phyloP scores from a whole-genome alignment of 495 filamentous ascomycete species.

The Aspergillus sclerotiicarbonarius region DNA sequence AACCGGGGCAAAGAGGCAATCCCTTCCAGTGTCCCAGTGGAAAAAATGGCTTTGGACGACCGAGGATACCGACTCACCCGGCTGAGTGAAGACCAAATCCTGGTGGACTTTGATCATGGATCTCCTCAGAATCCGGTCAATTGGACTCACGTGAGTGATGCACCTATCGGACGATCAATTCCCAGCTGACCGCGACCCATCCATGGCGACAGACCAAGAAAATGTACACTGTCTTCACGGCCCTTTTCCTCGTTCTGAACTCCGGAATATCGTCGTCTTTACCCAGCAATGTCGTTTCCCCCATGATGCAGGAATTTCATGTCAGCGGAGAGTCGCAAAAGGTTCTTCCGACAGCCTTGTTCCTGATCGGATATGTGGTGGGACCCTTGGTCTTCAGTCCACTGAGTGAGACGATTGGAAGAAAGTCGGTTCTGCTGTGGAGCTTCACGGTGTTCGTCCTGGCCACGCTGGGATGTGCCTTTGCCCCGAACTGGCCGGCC shows the following conservation, averaged over 20 bases:
- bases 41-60: background rate
- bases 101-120: constrained; percentile 33
- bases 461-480: constrained; percentile 66
- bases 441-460: constrained; percentile 64
- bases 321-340: constrained; percentile 41
- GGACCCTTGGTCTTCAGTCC: constrained; percentile 68
- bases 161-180: background rate
- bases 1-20: background rate
- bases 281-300: constrained; percentile 61
- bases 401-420: constrained; percentile 67
- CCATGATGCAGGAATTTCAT: constrained; percentile 43
- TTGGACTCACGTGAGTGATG: constrained; percentile 30
- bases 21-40: background rate
- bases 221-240: constrained; percentile 51
- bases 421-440: constrained; percentile 58
- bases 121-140: constrained; percentile 30
- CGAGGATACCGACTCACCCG: background rate
- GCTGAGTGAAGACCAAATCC: constrained; percentile 6
- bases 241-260: constrained; percentile 65
- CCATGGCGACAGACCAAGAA: constrained; percentile 46
- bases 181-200: constrained; percentile 1
- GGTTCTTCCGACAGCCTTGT: constrained; percentile 73
- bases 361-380: constrained; percentile 66
- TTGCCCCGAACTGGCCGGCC: constrained; percentile 64
- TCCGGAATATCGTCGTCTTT: constrained; percentile 68